These are phyloP conservation scores for Astragalus membranaceus DNA, from an alignment of 306 rosid species.

Conservation along the genomic window DNA sequence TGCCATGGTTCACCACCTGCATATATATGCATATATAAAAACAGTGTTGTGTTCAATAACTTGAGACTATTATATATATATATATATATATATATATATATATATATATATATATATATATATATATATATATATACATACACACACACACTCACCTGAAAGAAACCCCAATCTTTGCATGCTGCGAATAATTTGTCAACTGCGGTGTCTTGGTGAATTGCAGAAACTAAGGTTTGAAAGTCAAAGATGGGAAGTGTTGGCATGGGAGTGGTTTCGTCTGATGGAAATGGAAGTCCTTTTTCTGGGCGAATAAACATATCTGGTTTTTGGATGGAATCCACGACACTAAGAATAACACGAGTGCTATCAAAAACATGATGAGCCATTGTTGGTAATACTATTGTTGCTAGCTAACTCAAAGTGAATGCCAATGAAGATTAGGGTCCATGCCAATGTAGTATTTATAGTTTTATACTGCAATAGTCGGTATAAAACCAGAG, in stretches of 20 bases:
- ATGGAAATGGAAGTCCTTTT: constrained; percentile 19
- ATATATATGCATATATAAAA: background rate
- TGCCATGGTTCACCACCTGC: constrained; percentile 81
- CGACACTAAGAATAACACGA: constrained; percentile 29
- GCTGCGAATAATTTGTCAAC: constrained; percentile 42
- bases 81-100: too few species aligned
- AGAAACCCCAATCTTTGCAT: constrained; percentile 79
- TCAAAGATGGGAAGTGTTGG: constrained; percentile 52
- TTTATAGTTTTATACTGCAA: too few species aligned
- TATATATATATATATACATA: too few species aligned
- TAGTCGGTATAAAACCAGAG: too few species aligned
- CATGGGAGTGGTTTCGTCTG: constrained; percentile 6
- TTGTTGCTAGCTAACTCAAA: background rate
- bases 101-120: too few species aligned
- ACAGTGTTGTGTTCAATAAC: background rate
- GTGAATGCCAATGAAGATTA: background rate
- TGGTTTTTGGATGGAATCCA: constrained; percentile 13
- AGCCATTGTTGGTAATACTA: constrained; percentile 1
- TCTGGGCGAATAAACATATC: constrained; percentile 36
- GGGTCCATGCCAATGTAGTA: too few species aligned
- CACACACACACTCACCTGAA: constrained; percentile 65
- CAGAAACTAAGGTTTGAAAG: constrained; percentile 19
- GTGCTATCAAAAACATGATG: constrained; percentile 11
- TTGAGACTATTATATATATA: background rate
- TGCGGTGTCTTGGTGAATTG: constrained; percentile 15